Conservation (phyloP, 2,329 filamentous ascomycete species). For the Talaromyces verruculosus region DNA sequence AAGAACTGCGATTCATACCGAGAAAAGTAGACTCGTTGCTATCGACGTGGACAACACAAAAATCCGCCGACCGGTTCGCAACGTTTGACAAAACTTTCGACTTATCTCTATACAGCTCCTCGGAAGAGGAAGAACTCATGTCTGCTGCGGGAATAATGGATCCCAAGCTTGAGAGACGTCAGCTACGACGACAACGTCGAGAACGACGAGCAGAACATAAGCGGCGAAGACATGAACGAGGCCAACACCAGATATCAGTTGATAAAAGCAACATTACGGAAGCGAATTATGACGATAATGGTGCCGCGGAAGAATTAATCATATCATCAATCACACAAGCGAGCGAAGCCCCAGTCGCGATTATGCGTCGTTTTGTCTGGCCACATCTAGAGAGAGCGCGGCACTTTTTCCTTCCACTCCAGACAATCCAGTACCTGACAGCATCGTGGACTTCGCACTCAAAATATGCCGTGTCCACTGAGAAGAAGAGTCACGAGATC, state of each 20-base stretch:
- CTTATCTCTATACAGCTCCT: constrained; percentile 8
- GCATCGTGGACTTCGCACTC: constrained; percentile 28
- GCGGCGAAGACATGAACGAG: neutral
- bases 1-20: constrained; percentile 5
- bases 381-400: constrained; percentile 34
- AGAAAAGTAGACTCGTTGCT: neutral
- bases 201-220: neutral
- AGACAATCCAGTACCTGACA: neutral
- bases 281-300: neutral
- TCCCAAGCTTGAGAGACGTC: constrained; percentile 18
- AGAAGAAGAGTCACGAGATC: constrained; percentile 15
- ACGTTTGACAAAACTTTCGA: neutral
- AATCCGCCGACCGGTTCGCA: neutral
- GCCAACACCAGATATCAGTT: neutral
- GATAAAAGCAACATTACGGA: neutral
- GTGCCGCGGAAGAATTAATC: constrained; percentile 4
- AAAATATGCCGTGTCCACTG: constrained; percentile 20
- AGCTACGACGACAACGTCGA: neutral
- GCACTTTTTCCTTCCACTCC: constrained; percentile 28
- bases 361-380: constrained; percentile 32
- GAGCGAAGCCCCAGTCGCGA: constrained; percentile 20
- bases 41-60: neutral
- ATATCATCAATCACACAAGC: constrained; percentile 25
- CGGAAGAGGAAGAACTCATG: constrained; percentile 30
- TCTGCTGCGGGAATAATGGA: constrained; percentile 37